Evolutionary conservation across 2,329 filamentous ascomycete species (phyloP), one percentile per base, ranked within the genome.

Genomic region (Colletotrichum orbiculare): DNA sequence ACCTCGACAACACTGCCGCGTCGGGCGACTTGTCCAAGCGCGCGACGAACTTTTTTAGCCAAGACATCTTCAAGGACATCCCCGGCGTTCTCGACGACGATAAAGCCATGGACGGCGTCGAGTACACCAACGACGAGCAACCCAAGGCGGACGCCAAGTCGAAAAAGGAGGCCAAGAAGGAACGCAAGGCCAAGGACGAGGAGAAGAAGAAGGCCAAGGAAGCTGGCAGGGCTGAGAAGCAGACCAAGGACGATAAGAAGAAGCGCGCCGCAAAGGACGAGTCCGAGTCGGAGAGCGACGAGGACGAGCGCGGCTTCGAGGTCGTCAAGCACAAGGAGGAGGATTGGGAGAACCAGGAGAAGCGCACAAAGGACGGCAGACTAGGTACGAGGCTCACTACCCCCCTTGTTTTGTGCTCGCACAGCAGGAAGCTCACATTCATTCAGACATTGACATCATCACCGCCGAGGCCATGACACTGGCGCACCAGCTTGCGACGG

Each of bases 401-500:
- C 35, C 15, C 6, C 6, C 13, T 13, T 12, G 35, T 8, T 17
- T 69, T 52, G 33, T 13, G 25, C 25, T 25, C 25, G 25, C 25
- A 25, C 25, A 25, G 4, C 25, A 25, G 25, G 12, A 15, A 7
- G n/a, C 73, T 75, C 71, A 73, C 58, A 34, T 49, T 60, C 33
- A 35, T 1, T 75, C 78, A 85, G 94, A 97, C 75, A 97, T 99
- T 78, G 94, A 98, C 76, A 98, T 99, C 73, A 97, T 98, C 74
- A 99, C 96, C n/a, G 96, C 94, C 6, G 96, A 99, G 82, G 96
- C 96, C 69, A 99, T 99, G 96, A 96, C 95, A 0, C 85, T 99
- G 13, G 96, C 96, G 1, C 96, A 98, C 69, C 88, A 93, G 74
- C 89, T 99, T 64, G 96, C 94, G 4, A 93, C 91, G 0, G 95